Percentiles rank a stretch among this genome's conserved stretches.
phyloP scores from a whole-genome alignment of 2,329 filamentous ascomycete genomes.

The Pleomassaria siparia region DNA sequence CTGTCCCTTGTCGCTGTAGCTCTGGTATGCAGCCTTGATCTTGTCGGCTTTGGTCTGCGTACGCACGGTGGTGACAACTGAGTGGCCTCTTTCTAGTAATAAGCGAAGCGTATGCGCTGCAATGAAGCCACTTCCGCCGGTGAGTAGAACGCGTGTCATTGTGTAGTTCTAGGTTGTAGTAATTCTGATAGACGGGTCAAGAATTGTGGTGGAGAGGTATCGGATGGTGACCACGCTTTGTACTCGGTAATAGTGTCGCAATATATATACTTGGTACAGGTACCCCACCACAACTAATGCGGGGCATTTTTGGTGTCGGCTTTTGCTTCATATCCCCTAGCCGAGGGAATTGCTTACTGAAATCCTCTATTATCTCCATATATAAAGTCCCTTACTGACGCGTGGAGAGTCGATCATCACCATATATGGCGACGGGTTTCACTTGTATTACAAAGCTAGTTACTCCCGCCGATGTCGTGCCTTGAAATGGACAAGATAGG shows the following conservation, averaged over 20 bases:
- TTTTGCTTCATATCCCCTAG: neutral
- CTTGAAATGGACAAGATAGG: too few relatives aligned
- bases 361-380: neutral
- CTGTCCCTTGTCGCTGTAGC: slow-evolving; percentile 54
- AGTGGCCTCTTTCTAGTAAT: slow-evolving; percentile 58
- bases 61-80: slow-evolving; percentile 64
- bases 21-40: slow-evolving; percentile 58
- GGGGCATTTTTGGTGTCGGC: slow-evolving; percentile 8
- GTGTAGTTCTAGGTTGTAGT: slow-evolving; percentile 1
- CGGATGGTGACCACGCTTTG: neutral
- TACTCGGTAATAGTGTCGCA: neutral
- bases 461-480: neutral
- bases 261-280: slow-evolving; percentile 1
- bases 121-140: slow-evolving; percentile 65
- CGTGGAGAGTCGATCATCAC: too few relatives aligned
- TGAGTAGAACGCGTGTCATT: slow-evolving; percentile 46
- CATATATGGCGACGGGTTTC: too few relatives aligned
- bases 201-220: neutral
- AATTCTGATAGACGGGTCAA: neutral
- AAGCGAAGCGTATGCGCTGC: slow-evolving; percentile 65
- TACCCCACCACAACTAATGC: slow-evolving; percentile 7
- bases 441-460: too few relatives aligned
- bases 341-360: slow-evolving; percentile 1
- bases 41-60: slow-evolving; percentile 63
- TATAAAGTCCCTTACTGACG: slow-evolving; percentile 6